phyloP scores from a whole-genome alignment of 73 alveolate species.

The Tetrahymena elliotti region DNA sequence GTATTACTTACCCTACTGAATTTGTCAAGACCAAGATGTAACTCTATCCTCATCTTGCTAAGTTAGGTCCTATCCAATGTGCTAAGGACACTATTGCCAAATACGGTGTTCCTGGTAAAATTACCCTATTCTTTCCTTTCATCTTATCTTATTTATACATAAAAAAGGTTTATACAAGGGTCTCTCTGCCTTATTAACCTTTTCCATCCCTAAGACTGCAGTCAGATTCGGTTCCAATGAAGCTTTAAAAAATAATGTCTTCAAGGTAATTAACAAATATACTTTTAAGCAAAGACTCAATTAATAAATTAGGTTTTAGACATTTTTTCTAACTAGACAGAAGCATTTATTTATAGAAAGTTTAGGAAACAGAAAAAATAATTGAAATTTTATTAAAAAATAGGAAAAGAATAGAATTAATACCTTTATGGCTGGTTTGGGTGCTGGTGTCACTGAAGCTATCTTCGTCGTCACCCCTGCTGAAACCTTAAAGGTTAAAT shows the following conservation, averaged over 20 bases:
- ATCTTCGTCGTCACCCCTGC: constrained; percentile 88
- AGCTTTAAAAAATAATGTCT: constrained; percentile 52
- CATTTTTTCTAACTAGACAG: background rate
- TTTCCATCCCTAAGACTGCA: constrained; percentile 85
- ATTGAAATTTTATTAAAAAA: background rate
- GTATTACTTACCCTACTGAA: constrained; percentile 88
- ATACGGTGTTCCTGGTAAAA: constrained; percentile 46
- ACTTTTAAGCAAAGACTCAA: background rate
- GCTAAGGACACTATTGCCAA: constrained; percentile 52
- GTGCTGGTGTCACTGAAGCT: constrained; percentile 87
- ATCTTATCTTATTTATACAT: background rate
- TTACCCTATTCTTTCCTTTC: background rate
- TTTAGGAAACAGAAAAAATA: background rate
- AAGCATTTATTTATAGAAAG: background rate
- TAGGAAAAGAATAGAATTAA: constrained; percentile 31
- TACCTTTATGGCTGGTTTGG: constrained; percentile 75
- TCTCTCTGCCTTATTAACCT: constrained; percentile 67
- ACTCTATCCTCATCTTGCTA: constrained; percentile 70
- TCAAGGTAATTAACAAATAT: constrained; percentile 33
- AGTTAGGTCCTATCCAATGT: constrained; percentile 57
- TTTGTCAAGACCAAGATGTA: constrained; percentile 86
- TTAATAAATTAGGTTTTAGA: background rate
- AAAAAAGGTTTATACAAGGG: constrained; percentile 76
- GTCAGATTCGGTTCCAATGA: constrained; percentile 75
- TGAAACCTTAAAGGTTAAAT: constrained; percentile 81